Evolutionary conservation across 768 basidiomycete species (phyloP).

Genomic region (Phanerochaete carnosa): DNA sequence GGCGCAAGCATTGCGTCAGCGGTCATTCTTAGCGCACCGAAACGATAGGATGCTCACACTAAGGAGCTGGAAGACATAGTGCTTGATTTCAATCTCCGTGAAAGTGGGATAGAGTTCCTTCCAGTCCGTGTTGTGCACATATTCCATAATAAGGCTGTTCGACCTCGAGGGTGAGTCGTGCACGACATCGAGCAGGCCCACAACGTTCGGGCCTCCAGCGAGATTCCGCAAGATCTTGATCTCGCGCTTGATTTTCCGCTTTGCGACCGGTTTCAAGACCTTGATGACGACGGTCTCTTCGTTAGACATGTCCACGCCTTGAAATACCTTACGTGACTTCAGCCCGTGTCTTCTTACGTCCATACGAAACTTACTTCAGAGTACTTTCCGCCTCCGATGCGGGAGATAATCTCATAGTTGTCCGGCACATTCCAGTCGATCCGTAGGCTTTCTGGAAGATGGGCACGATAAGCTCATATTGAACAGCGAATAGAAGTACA

Average conservation of each 20-base stretch:
- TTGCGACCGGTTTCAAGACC: slow-evolving; percentile 97
- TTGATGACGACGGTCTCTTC: slow-evolving; percentile 97
- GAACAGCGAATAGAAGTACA: background rate
- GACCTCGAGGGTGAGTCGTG: slow-evolving; percentile 94
- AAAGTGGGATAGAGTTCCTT: slow-evolving; percentile 92
- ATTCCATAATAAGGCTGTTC: slow-evolving; percentile 94
- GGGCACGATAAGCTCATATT: background rate
- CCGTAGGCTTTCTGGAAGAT: slow-evolving; percentile 74
- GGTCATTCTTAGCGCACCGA: background rate
- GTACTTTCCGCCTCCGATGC: slow-evolving; percentile 93
- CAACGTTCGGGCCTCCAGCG: slow-evolving; percentile 92
- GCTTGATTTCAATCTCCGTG: slow-evolving; percentile 92
- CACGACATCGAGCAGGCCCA: slow-evolving; percentile 90
- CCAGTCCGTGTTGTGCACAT: slow-evolving; percentile 95
- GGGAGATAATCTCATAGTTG: slow-evolving; percentile 94
- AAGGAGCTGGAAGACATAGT: slow-evolving; percentile 93
- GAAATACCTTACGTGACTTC: slow-evolving; percentile 64
- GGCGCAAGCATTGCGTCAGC: background rate
- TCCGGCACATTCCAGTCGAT: slow-evolving; percentile 96
- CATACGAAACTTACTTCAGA: slow-evolving; percentile 62
- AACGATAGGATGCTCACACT: slow-evolving; percentile 48
- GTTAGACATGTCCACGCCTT: slow-evolving; percentile 86
- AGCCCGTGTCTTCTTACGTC: background rate
- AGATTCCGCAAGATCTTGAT: slow-evolving; percentile 98
- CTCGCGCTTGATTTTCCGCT: slow-evolving; percentile 99